Evolutionary conservation across 1,139 yeast species (phyloP), one percentile per base, ranked within the genome.

Genomic region (Yamadazyma pseudoaaseri): DNA sequence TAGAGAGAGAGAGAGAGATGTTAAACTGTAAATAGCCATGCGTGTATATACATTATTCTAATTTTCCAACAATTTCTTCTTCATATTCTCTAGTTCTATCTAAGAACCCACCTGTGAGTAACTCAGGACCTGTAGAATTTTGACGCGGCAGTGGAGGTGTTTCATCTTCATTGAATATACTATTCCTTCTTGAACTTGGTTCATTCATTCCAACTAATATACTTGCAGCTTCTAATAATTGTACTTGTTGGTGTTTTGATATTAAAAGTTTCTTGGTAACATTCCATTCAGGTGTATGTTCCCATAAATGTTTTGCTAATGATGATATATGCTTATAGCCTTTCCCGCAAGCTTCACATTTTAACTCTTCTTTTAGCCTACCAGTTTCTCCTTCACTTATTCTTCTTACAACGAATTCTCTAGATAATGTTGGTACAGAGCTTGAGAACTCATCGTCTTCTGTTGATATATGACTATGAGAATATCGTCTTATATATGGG

Each of bases 181-280:
- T 44, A 30, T 42, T 43, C 29, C 51, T 34, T 33, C 51, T 31
- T 16, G 42, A 37, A 12, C 33, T 28, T 8, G 22, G 18, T 32
- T 82, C 94, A 51, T 81, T 83, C 86, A 86, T 81, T 6, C 87
- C 82, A 23, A 87, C 90, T 38, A 86, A 65, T 30, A 86, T 86
- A 37, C 90, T 81, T 3, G 96, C 96, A 8, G 95, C 96, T 54
- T 86, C 95, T 30, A 86, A 67, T 25, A 86, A 65, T 57, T 86
- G 96, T 5, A 86, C 96, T 56, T 86, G 95, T 56, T 86, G 96
- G 56, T 86, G 96, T 56, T 86, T 86, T n/a, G 90, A 81, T 30
- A 86, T 85, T 28, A 83, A 63, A 33, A 86, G 65, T 52, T 83
- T 84, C 45, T 85, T 82, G 2, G 95, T 86, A 50, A 82, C 82